Percentiles rank a stretch among this genome's conserved stretches.
Evolutionary conservation across 2,329 filamentous ascomycete genomes (phyloP).

Genomic region (Nemania sp.): DNA sequence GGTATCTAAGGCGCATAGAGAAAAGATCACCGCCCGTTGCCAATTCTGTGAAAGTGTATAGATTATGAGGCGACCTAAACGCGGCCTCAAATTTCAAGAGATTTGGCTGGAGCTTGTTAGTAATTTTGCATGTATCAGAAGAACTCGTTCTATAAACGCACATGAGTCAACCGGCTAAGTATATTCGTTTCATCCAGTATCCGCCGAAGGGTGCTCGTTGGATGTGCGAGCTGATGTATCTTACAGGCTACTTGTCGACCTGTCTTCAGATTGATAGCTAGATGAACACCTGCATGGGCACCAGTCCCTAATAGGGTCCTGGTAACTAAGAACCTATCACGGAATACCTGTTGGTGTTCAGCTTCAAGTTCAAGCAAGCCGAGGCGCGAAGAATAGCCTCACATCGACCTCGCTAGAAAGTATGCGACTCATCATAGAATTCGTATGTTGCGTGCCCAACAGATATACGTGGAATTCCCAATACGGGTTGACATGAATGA

Average conservation of each 20-base stretch:
- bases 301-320: slow-evolving; percentile 57
- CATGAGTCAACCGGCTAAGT: slow-evolving; percentile 57
- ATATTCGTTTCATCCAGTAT: slow-evolving; percentile 56
- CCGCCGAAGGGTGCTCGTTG: slow-evolving; percentile 37
- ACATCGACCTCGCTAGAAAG: slow-evolving; percentile 44
- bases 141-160: slow-evolving; percentile 39
- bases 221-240: slow-evolving; percentile 46
- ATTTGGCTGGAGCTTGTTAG: slow-evolving; percentile 51
- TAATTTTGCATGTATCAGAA: background rate
- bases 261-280: slow-evolving; percentile 55
- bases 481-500: slow-evolving; percentile 46
- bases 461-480: slow-evolving; percentile 44
- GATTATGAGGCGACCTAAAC: slow-evolving; percentile 50
- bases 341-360: slow-evolving; percentile 46
- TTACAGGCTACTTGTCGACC: slow-evolving; percentile 71
- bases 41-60: slow-evolving; percentile 62
- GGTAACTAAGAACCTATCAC: slow-evolving; percentile 51
- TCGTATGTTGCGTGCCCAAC: slow-evolving; percentile 8
- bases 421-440: slow-evolving; percentile 26
- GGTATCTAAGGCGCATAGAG: slow-evolving; percentile 46
- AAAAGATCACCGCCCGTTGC: slow-evolving; percentile 58
- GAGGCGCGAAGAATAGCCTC: slow-evolving; percentile 11
- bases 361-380: slow-evolving; percentile 24
- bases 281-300: slow-evolving; percentile 55
- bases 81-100: slow-evolving; percentile 56